A percentile compares a stretch with the other conserved stretches of the same genome.
phyloP scores from a whole-genome alignment of 306 rosid species.

The Trichosanthes cucumerina region DNA sequence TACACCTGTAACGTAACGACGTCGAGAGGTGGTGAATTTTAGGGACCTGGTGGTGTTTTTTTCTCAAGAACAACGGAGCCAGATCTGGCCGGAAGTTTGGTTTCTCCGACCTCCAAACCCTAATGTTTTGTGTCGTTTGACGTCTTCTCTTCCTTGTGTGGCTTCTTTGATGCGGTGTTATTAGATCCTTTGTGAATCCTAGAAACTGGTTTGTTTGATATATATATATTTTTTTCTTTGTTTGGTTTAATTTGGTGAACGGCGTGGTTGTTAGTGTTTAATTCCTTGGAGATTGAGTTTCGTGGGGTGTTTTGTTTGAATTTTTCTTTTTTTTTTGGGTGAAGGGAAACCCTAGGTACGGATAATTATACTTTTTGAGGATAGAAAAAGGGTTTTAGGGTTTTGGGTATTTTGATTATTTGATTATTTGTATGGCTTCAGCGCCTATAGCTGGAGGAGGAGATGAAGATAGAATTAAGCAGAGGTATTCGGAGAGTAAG shows the following conservation, averaged over 20 bases:
- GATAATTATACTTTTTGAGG: neutral
- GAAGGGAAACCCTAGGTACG: slow-evolving; percentile 5
- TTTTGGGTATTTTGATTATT: slow-evolving; percentile 45
- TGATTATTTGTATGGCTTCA: slow-evolving; percentile 75
- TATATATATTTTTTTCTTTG: neutral
- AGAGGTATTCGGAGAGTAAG: slow-evolving; percentile 38
- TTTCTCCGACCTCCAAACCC: neutral
- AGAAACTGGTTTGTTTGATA: neutral
- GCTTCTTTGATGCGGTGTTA: neutral
- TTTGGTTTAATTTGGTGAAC: neutral
- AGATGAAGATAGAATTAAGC: slow-evolving; percentile 48
- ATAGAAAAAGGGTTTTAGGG: slow-evolving; percentile 11
- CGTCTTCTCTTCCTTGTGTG: neutral
- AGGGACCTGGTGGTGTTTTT: neutral
- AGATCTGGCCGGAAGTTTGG: neutral
- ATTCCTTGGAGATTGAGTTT: neutral
- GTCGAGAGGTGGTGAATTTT: slow-evolving; percentile 18
- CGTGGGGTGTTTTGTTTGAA: neutral
- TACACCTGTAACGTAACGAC: slow-evolving; percentile 47
- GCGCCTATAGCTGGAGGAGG: slow-evolving; percentile 50
- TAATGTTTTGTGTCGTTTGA: neutral
- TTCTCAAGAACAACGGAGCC: neutral
- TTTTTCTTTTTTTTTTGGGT: neutral
- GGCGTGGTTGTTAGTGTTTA: neutral
- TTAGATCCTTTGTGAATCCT: neutral